Percentiles rank a stretch among this genome's conserved stretches.
Conservation (phyloP, 768 basidiomycete species). For the Lactarius akahatsu region DNA sequence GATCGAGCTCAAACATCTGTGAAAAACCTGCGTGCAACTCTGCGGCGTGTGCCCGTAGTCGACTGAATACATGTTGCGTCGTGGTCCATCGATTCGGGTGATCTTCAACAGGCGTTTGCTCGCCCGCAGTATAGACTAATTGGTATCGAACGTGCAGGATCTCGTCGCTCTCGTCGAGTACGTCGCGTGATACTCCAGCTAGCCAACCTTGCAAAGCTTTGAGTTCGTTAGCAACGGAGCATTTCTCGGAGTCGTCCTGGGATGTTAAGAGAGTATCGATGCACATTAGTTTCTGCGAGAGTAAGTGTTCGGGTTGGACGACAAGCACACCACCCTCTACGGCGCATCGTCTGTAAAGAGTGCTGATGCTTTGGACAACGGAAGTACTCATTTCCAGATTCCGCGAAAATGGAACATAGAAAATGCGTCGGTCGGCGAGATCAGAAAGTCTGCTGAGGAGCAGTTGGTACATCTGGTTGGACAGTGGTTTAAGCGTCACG, state of each 20-base stretch:
- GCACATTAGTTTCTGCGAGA: constrained; percentile 50
- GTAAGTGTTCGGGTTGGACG: constrained; percentile 52
- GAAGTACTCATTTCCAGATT: constrained; percentile 32
- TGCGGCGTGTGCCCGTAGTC: no score
- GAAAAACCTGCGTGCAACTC: no score
- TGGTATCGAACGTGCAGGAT: no score
- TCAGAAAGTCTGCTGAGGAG: constrained; percentile 43
- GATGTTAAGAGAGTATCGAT: constrained; percentile 38
- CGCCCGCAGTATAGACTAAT: no score
- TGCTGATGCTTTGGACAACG: constrained; percentile 31
- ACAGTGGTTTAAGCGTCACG: constrained; percentile 48
- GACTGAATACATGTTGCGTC: no score
- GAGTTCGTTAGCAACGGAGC: constrained; percentile 47
- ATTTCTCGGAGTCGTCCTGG: constrained; percentile 29
- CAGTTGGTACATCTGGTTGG: constrained; percentile 47
- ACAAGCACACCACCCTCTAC: constrained; percentile 45
- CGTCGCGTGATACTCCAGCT: no score
- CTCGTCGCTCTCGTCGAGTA: no score
- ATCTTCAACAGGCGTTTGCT: no score
- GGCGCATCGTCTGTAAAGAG: constrained; percentile 42
- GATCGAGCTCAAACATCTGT: no score
- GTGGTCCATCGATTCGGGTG: no score
- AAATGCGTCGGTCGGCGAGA: constrained; percentile 47
- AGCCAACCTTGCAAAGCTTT: not conserved
- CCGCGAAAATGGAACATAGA: constrained; percentile 51